These are phyloP conservation scores for Umbelopsis sp. DNA, from an alignment of 371 early-diverging fungal species.

Conservation along the genomic window DNA sequence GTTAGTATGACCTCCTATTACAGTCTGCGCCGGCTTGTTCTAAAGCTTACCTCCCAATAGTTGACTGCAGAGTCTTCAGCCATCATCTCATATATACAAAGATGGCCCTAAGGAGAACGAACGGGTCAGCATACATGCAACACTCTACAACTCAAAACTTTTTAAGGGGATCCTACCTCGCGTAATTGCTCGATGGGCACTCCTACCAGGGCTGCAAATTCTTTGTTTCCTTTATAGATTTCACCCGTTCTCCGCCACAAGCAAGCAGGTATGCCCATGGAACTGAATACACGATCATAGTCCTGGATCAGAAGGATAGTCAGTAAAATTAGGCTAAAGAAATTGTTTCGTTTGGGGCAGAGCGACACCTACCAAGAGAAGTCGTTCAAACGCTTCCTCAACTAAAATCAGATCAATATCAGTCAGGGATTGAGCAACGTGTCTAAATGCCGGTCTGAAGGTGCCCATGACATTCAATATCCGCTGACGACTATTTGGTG, in stretches of 20 bases:
- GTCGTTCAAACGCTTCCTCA: slow-evolving; percentile 92
- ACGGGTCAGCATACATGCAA: background rate
- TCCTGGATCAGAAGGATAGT: slow-evolving; percentile 47
- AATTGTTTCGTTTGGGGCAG: too few species aligned
- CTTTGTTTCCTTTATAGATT: slow-evolving; percentile 93
- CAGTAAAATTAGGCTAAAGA: background rate
- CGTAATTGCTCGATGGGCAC: slow-evolving; percentile 79
- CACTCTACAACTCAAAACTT: background rate
- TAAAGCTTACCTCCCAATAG: slow-evolving; percentile 68
- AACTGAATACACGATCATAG: slow-evolving; percentile 89
- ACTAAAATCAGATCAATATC: slow-evolving; percentile 92
- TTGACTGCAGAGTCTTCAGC: slow-evolving; percentile 82
- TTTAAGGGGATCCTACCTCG: slow-evolving; percentile 44
- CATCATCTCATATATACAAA: slow-evolving; percentile 88
- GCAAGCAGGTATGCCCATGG: slow-evolving; percentile 94
- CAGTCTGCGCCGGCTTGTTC: background rate
- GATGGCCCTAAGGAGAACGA: slow-evolving; percentile 42
- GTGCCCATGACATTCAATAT: slow-evolving; percentile 86
- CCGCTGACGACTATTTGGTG: slow-evolving; percentile 71
- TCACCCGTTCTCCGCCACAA: slow-evolving; percentile 96
- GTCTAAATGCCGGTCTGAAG: slow-evolving; percentile 86
- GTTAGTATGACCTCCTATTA: background rate
- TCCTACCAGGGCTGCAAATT: slow-evolving; percentile 89
- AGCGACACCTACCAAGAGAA: slow-evolving; percentile 61
- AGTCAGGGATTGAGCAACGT: slow-evolving; percentile 84